Evolutionary conservation across 345 rosid genomes (phyloP), one percentile per base, ranked within the genome.

Genomic region (Cardiospermum halicacabum): DNA sequence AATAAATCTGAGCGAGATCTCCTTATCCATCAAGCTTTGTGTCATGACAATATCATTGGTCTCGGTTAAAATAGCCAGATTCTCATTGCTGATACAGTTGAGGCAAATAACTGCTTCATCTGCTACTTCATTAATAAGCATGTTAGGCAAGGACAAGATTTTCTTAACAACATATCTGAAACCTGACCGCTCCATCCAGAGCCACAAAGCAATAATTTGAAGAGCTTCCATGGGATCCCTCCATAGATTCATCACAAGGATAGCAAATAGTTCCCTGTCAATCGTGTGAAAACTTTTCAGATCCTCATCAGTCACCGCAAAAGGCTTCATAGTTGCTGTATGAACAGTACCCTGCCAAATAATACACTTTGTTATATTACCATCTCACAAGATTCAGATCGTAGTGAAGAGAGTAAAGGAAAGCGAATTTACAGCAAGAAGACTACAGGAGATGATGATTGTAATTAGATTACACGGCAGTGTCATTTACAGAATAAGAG

Each of bases 121-220:
- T 1, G 83, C 83, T 1, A 87, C 37, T 16, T 80, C 82, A 57
- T 45, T 69, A 1, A 82, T 56, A 11, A 84, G 6, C 6, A 53
- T 13, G 5, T 4, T 5, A 27, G 86, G 84, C 24, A 80, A 64
- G 24, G 83, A 48, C 21, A 82, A 16, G 28, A 77, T 74, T 21
- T 74, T 80, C 42, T 61, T 18, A 0, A 84, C 77, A 2, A 74
- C 22, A 2, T 62, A 3, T 7, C 3, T 37, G 31, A 53, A 72
- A 18, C 85, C 81, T 5, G 50, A 54, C 30, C 75, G 53, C 64
- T 87, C 93, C 32, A 82, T 60, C 93, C 89, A 82, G 2, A 84
- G 53, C 79, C 77, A 82, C 2, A 84, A 30, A 26, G 82, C 89
- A 42, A 84, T 39, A 3, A 77, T 53, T 1, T 75, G 74, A 72